These are phyloP conservation scores for Pugionium dolabratum DNA, from an alignment of 345 rosid species.

Conservation along the genomic window DNA sequence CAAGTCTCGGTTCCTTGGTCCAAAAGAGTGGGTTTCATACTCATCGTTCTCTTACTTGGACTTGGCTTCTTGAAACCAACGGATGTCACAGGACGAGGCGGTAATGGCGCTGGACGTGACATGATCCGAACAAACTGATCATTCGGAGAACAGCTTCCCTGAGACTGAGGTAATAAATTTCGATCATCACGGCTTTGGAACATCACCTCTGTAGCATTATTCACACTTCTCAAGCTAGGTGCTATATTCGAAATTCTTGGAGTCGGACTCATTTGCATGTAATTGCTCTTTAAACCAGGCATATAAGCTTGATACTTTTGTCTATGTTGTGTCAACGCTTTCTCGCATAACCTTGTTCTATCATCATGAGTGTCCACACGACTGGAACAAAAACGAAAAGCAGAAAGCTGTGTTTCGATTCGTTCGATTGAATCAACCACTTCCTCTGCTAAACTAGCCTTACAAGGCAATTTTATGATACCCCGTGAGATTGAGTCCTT, in stretches of 20 bases:
- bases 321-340: constrained; percentile 18
- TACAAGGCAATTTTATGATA: background rate
- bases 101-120: constrained; percentile 17
- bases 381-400: constrained; percentile 40
- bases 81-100: constrained; percentile 23
- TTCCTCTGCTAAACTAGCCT: constrained; percentile 29
- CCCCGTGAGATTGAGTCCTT: background rate
- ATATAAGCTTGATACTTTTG: constrained; percentile 19
- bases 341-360: constrained; percentile 2
- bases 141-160: constrained; percentile 3
- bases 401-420: constrained; percentile 47
- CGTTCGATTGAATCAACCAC: constrained; percentile 43
- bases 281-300: constrained; percentile 23
- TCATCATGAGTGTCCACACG: constrained; percentile 19
- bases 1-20: constrained; percentile 30
- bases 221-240: constrained; percentile 17
- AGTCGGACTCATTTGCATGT: background rate
- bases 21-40: constrained; percentile 34
- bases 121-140: constrained; percentile 17
- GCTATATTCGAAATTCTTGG: background rate
- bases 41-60: constrained; percentile 29
- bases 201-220: constrained; percentile 12
- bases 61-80: constrained; percentile 25
- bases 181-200: constrained; percentile 12
- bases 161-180: background rate